These are phyloP conservation scores for Paecilomyces fulvus DNA, from an alignment of 2,329 filamentous ascomycete species.

Conservation along the genomic window DNA sequence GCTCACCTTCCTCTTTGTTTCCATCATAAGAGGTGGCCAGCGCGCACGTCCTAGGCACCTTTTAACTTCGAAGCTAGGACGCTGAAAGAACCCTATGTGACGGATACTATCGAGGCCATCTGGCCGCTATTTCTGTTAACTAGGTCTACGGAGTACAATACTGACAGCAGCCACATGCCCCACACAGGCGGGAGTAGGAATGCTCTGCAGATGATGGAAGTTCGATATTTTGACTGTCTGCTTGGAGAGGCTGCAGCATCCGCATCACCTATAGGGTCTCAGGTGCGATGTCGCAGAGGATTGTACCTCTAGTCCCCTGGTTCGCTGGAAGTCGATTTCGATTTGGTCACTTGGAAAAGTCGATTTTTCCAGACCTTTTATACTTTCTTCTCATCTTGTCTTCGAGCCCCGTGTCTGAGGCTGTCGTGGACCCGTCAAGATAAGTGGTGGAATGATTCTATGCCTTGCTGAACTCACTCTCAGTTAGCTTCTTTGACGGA, in stretches of 20 bases:
- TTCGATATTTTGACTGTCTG: neutral
- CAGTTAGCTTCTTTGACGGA: neutral
- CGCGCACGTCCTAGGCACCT: neutral
- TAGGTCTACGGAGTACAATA: neutral
- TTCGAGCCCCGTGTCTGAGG: no score
- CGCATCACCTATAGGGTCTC: neutral
- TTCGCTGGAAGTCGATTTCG: neutral
- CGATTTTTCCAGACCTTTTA: no score
- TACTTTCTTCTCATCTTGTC: no score
- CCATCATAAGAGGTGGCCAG: neutral
- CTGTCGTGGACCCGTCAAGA: no score
- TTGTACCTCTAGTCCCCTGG: neutral
- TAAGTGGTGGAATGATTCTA: no score
- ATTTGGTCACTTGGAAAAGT: no score
- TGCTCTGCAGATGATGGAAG: neutral
- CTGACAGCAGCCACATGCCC: neutral
- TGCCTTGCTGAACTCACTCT: no score
- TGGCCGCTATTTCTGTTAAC: neutral
- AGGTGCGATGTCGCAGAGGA: neutral
- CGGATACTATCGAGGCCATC: neutral
- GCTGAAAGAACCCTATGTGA: neutral
- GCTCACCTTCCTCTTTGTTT: neutral
- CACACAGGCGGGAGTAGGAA: no score
- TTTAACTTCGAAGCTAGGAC: neutral
- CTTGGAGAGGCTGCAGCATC: neutral